These are phyloP conservation scores for Saccharomycopsis guyanensis DNA, from an alignment of 805 yeast genomes.

Conservation along the genomic window DNA sequence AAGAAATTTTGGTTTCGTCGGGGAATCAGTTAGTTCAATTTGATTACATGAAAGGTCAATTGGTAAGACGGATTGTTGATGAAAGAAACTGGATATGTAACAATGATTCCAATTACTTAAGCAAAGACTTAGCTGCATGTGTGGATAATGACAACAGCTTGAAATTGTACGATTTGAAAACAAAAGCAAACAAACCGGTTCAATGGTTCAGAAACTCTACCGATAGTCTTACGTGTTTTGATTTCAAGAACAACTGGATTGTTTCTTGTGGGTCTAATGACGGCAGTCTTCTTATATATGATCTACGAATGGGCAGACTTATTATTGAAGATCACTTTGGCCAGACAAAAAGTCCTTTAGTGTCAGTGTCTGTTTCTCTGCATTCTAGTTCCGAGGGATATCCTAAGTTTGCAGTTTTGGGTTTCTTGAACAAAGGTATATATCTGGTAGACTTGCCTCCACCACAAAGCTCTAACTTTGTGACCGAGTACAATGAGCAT, in stretches of 20 bases:
- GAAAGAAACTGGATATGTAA: slow-evolving; percentile 11
- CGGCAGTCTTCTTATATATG: slow-evolving; percentile 13
- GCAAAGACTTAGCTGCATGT: background rate
- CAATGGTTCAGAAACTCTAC: slow-evolving; percentile 10
- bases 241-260: slow-evolving; percentile 9
- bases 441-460: background rate
- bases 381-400: background rate
- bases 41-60: slow-evolving; percentile 2
- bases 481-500: slow-evolving; percentile 10
- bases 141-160: slow-evolving; percentile 14
- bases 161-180: slow-evolving; percentile 14
- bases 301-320: slow-evolving; percentile 10
- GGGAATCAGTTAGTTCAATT: slow-evolving; percentile 10
- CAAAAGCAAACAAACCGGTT: slow-evolving; percentile 9
- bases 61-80: slow-evolving; percentile 9
- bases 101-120: slow-evolving; percentile 8
- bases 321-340: slow-evolving; percentile 5
- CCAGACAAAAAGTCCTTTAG: slow-evolving; percentile 4
- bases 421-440: slow-evolving; percentile 2
- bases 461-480: background rate
- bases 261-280: slow-evolving; percentile 17
- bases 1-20: slow-evolving; percentile 8
- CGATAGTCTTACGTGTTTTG: slow-evolving; percentile 12
- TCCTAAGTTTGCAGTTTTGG: slow-evolving; percentile 7
- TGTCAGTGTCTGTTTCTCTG: background rate